Percentiles rank a stretch among this genome's conserved stretches.
Conservation (phyloP, 148 eudicot species). For the Rhododendron mucronatum region DNA sequence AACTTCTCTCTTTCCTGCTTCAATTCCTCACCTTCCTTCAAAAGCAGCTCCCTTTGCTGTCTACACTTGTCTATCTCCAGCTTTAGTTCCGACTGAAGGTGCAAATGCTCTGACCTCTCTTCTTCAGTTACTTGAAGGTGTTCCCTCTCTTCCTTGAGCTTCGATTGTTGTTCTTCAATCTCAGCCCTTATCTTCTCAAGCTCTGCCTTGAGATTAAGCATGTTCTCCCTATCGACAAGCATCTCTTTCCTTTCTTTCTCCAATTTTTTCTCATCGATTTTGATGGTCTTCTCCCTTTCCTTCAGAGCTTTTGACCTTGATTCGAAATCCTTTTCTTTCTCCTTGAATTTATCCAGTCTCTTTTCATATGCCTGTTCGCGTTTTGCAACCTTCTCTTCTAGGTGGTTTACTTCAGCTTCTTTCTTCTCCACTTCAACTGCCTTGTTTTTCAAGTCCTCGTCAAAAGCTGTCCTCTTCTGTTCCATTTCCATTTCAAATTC, state of each 20-base stretch:
- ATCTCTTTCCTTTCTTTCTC: slow-evolving; percentile 67
- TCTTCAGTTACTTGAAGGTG: slow-evolving; percentile 76
- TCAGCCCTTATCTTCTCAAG: slow-evolving; percentile 55
- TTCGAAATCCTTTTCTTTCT: slow-evolving; percentile 62
- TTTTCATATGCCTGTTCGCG: slow-evolving; percentile 82
- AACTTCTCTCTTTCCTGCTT: slow-evolving; percentile 70
- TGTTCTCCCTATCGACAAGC: slow-evolving; percentile 45
- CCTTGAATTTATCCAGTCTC: slow-evolving; percentile 69
- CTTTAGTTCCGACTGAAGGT: slow-evolving; percentile 72
- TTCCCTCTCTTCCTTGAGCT: slow-evolving; percentile 58
- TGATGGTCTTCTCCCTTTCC: slow-evolving; percentile 68
- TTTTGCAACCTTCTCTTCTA: slow-evolving; percentile 69
- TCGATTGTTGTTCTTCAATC: slow-evolving; percentile 47
- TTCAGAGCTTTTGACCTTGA: slow-evolving; percentile 54
- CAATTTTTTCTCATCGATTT: slow-evolving; percentile 57
- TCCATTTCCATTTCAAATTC: slow-evolving; percentile 70
- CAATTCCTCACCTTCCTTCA: slow-evolving; percentile 74
- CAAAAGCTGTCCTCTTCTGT: slow-evolving; percentile 51
- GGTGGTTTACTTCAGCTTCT: slow-evolving; percentile 67
- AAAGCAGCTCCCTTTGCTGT: slow-evolving; percentile 55
- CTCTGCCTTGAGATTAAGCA: slow-evolving; percentile 55
- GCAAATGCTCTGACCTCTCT: slow-evolving; percentile 67
- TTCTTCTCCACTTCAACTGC: slow-evolving; percentile 56
- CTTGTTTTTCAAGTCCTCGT: slow-evolving; percentile 59
- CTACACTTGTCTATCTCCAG: slow-evolving; percentile 69